Conservation (phyloP, 768 basidiomycete species). For the Collybia nuda region DNA sequence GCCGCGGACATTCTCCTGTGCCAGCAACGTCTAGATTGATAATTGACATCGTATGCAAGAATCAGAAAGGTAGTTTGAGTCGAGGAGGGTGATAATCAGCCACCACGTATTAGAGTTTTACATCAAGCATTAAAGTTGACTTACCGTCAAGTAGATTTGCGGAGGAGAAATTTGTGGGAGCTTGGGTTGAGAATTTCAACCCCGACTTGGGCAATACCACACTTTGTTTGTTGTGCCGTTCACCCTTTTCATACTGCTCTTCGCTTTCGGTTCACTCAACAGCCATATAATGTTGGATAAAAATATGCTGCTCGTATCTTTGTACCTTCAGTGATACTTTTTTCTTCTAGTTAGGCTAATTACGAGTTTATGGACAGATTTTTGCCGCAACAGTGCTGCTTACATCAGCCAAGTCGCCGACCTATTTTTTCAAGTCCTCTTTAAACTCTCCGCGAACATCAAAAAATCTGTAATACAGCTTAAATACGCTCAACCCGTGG, state of each 20-base stretch:
- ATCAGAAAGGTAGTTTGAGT: constrained; percentile 21
- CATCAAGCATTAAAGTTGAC: constrained; percentile 64
- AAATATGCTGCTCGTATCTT: not conserved
- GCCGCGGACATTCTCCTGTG: constrained; percentile 33
- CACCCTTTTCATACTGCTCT: constrained; percentile 9
- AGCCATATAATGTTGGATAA: not conserved
- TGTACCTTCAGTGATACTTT: not conserved
- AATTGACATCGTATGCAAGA: constrained; percentile 19
- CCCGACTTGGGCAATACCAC: constrained; percentile 29
- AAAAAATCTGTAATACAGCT: too few relatives aligned
- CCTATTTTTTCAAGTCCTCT: constrained; percentile 18
- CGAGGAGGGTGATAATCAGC: constrained; percentile 34
- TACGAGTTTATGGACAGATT: not conserved
- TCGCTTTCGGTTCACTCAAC: constrained; percentile 2
- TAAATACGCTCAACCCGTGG: too few relatives aligned
- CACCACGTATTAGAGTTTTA: constrained; percentile 59
- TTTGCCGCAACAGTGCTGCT: constrained; percentile 4
- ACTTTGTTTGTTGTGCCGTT: constrained; percentile 30
- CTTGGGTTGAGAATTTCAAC: constrained; percentile 36
- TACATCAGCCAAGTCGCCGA: constrained; percentile 22
- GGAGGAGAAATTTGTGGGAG: constrained; percentile 52
- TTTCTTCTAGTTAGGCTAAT: not conserved
- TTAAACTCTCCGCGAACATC: too few relatives aligned
- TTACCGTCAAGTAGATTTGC: constrained; percentile 66
- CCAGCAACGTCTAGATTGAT: constrained; percentile 23